Percentiles rank a stretch among this genome's conserved stretches.
Evolutionary conservation across 23 red algal genomes (phyloP).

Genomic region (Chondrus crispus): DNA sequence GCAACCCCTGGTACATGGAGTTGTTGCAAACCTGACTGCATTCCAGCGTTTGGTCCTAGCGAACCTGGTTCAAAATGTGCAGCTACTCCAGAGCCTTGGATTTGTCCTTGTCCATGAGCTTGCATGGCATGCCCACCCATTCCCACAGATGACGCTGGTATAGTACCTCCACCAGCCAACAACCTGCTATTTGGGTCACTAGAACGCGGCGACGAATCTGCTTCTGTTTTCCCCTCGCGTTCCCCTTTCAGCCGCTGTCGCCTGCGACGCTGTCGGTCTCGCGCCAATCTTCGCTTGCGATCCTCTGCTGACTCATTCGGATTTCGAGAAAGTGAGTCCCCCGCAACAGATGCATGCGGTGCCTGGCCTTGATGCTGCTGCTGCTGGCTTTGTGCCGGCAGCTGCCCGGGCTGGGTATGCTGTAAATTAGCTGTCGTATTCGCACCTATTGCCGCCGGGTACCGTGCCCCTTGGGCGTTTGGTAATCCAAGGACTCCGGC

Average conservation of each 20-base stretch:
- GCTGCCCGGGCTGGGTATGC: not conserved
- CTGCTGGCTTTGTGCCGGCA: not conserved
- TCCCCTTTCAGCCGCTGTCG: slow-evolving; percentile 38
- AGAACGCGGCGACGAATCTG: not conserved
- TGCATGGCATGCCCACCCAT: not conserved
- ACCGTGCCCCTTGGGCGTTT: not conserved
- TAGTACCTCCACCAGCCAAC: not conserved
- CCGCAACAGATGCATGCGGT: not conserved
- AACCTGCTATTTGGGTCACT: not conserved
- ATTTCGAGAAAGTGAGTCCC: not conserved
- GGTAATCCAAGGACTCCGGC: not conserved
- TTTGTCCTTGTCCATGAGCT: not conserved
- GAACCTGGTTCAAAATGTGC: not conserved
- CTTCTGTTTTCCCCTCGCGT: not conserved
- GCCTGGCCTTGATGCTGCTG: not conserved
- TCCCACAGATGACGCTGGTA: not conserved
- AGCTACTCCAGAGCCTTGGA: not conserved
- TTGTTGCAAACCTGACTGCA: not conserved
- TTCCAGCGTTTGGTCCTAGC: too few relatives aligned
- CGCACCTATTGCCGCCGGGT: not conserved
- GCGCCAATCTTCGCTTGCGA: slow-evolving; percentile 36
- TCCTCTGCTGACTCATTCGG: slow-evolving; percentile 33
- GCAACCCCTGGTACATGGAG: not conserved
- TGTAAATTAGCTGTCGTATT: too few relatives aligned
- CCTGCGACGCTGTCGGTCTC: slow-evolving; percentile 34